Conservation (phyloP, 2,329 filamentous ascomycete genomes). For the Nemania bipapillata region DNA sequence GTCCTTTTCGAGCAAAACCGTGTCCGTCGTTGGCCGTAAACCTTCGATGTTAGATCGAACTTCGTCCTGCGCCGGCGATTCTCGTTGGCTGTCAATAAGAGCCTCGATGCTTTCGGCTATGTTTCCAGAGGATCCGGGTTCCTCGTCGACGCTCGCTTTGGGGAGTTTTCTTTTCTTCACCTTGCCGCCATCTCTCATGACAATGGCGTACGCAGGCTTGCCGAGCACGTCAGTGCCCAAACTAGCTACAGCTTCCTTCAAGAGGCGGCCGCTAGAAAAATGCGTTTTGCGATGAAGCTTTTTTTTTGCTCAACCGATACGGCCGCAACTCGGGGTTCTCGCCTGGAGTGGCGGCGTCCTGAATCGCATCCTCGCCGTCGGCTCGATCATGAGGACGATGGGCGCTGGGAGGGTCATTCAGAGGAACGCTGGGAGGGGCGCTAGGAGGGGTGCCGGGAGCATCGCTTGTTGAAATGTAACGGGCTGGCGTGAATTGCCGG, state of each 20-base stretch:
- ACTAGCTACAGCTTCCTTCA: conserved; percentile 40
- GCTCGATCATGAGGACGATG: not conserved
- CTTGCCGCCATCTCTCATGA: conserved; percentile 57
- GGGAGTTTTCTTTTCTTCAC: conserved; percentile 26
- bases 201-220: conserved; percentile 58
- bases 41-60: conserved; percentile 61
- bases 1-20: conserved; percentile 53
- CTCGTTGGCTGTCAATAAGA: conserved; percentile 47
- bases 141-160: not conserved
- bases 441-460: conserved; percentile 11
- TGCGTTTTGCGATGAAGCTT: conserved; percentile 36
- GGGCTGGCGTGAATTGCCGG: conserved; percentile 31
- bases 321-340: not conserved
- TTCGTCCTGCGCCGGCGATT: conserved; percentile 51
- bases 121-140: conserved; percentile 30
- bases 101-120: conserved; percentile 51
- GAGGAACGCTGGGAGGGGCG: not conserved
- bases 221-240: conserved; percentile 54
- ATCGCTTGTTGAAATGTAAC: conserved; percentile 21
- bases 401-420: no score
- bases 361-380: not conserved
- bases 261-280: conserved; percentile 44
- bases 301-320: conserved; percentile 19
- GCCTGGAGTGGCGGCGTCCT: not conserved
- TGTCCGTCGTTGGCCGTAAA: conserved; percentile 58